Percentiles rank a stretch among this genome's conserved stretches.
Evolutionary conservation across 2,329 filamentous ascomycete genomes (phyloP).

Genomic region (Botrytis paeoniae): DNA sequence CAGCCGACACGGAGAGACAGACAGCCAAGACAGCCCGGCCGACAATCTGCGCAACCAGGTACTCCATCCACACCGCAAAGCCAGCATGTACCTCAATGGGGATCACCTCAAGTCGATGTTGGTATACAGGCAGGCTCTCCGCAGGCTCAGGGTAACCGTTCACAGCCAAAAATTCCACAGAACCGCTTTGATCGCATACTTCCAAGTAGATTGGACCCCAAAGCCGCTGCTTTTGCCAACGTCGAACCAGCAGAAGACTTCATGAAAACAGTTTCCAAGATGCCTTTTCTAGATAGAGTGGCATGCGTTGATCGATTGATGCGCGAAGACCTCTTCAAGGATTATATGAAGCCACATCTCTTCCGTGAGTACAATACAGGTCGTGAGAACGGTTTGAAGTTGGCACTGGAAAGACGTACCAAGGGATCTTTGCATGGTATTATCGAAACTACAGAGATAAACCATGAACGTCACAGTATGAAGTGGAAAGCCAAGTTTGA

Average conservation of each 20-base stretch:
- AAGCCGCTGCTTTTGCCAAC: background rate
- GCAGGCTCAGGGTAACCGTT: background rate
- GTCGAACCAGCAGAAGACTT: background rate
- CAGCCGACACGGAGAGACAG: background rate
- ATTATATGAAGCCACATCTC: background rate
- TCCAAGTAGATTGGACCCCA: background rate
- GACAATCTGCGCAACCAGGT: background rate
- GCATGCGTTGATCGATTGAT: conserved; percentile 5
- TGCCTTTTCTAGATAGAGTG: background rate
- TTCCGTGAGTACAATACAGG: background rate
- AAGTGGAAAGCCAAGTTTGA: background rate
- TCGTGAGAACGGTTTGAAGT: background rate
- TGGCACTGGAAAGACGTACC: background rate
- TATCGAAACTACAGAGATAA: background rate
- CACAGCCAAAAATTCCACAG: background rate
- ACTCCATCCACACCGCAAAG: background rate
- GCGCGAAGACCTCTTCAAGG: background rate
- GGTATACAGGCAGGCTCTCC: background rate
- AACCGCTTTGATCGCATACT: background rate
- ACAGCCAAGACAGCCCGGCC: background rate
- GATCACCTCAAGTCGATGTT: background rate
- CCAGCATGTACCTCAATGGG: background rate
- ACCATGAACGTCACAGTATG: background rate
- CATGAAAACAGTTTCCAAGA: background rate
- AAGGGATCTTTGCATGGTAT: background rate